Conservation (phyloP, 169 alveolate species). For the Cryptosporidium tyzzeri region DNA sequence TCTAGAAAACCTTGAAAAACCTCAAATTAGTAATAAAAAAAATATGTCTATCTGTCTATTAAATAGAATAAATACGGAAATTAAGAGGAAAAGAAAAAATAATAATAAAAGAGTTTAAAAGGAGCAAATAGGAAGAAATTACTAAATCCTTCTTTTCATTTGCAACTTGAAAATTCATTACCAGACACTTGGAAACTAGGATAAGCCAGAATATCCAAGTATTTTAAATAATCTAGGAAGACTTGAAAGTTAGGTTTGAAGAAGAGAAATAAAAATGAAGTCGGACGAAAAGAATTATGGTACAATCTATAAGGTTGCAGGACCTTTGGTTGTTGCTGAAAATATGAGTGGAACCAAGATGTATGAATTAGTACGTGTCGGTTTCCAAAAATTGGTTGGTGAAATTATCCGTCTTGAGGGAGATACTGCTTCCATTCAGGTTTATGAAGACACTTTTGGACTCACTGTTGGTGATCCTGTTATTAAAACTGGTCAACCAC, state of each 20-base stretch:
- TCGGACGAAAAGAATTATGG: slow-evolving; percentile 81
- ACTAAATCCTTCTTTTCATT: background rate
- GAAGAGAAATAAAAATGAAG: slow-evolving; percentile 8
- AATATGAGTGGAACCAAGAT: slow-evolving; percentile 98
- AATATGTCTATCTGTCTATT: slow-evolving; percentile 52
- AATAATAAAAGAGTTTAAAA: background rate
- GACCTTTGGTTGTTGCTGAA: slow-evolving; percentile 98
- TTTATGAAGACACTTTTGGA: slow-evolving; percentile 98
- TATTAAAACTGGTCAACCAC: slow-evolving; percentile 95
- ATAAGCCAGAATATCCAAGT: background rate
- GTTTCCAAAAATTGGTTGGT: slow-evolving; percentile 97
- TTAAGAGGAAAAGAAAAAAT: background rate
- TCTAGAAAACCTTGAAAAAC: background rate
- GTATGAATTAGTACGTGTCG: slow-evolving; percentile 97
- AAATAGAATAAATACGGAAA: background rate
- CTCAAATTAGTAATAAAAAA: slow-evolving; percentile 7
- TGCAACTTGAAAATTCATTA: background rate
- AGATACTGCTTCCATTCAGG: slow-evolving; percentile 97
- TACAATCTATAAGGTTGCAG: slow-evolving; percentile 93
- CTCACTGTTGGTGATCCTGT: slow-evolving; percentile 99
- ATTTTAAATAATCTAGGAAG: background rate
- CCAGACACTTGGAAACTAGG: slow-evolving; percentile 9
- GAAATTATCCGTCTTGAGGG: slow-evolving; percentile 98
- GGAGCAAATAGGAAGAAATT: background rate
- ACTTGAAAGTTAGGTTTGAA: background rate